Base-by-base conservation (phyloP, 768 basidiomycete species). In the Epithele typhae region DNA sequence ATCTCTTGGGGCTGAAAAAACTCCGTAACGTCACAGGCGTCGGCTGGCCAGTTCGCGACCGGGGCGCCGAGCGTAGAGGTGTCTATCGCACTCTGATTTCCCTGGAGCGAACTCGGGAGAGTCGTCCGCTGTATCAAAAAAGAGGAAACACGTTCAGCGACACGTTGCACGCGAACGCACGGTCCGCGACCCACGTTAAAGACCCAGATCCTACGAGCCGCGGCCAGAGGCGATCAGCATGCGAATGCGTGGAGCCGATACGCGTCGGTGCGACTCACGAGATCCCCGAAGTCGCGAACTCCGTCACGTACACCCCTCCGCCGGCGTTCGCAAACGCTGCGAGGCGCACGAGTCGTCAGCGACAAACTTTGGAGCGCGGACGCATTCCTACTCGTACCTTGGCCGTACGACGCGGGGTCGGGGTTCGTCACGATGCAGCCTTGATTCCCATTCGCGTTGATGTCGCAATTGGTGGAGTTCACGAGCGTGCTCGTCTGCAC, bases 291-390 rank as follows among this genome's bases (percentile, higher is more conserved):
- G 71, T 62, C 1, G 85, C 82, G 48, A 82, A 80, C 60, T 89
- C 85, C 1, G 87, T 85, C 17, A 87, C 80, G 52, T 76, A 91
- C 10, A 87, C 75, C 12, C 90, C 90, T 23, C 90, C 89, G 8
- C 79, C 78, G 2, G 71, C 74, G 3, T 66, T 63, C 1, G 82
- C 82, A 57, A 92, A 91, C 2, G 68, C 79, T 48, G 46, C 27
- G 23, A 35, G 27, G 32, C 17, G 35, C 6, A n/a, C 8, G 35
- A 36, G 17, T 36, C 35, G 18, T n/a, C n/a, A n/a, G n/a, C n/a
- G n/a, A n/a, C n/a, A n/a, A n/a, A n/a, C n/a, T n/a, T n/a, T n/a
- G n/a, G n/a, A n/a, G n/a, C n/a, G n/a, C n/a, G n/a, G n/a, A 43
- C 39, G 43, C 14, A 18, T 14, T 14, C 27, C 35, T n/a, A 17